Conservation (phyloP, 2,329 filamentous ascomycete species). For the Scedosporium minutisporum region DNA sequence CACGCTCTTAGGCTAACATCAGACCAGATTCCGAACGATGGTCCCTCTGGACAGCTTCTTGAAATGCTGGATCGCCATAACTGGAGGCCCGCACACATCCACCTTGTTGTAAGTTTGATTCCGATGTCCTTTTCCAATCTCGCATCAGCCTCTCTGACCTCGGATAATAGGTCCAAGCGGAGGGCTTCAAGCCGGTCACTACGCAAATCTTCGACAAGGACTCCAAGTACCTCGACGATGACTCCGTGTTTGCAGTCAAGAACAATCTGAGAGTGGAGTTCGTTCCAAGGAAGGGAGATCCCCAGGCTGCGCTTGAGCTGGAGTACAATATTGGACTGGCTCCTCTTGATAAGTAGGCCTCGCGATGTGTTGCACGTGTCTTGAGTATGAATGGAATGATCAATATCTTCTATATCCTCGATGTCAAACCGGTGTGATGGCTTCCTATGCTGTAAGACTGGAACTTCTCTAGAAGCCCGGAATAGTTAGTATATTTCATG, state of each 20-base stretch:
- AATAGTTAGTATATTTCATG: no score
- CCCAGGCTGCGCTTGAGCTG: constrained; percentile 47
- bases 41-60: constrained; percentile 44
- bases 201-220: constrained; percentile 65
- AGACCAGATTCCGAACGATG: constrained; percentile 28
- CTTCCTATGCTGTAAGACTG: no score
- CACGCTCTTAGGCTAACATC: no score
- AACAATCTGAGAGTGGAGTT: constrained; percentile 36
- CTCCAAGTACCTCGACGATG: constrained; percentile 48
- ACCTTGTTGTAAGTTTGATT: constrained; percentile 34
- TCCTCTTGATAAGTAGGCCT: neutral
- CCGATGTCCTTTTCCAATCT: no score
- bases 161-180: constrained; percentile 26
- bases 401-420: no score
- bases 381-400: no score
- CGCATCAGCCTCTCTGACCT: neutral
- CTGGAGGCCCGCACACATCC: constrained; percentile 50
- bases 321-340: constrained; percentile 43
- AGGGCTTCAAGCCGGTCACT: constrained; percentile 57
- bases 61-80: constrained; percentile 44
- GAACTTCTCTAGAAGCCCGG: no score
- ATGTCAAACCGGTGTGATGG: no score
- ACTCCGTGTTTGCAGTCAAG: constrained; percentile 47
- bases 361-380: no score
- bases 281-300: constrained; percentile 22